Conservation (phyloP, 139 green algal genomes). For the Micractinium sp. region DNA sequence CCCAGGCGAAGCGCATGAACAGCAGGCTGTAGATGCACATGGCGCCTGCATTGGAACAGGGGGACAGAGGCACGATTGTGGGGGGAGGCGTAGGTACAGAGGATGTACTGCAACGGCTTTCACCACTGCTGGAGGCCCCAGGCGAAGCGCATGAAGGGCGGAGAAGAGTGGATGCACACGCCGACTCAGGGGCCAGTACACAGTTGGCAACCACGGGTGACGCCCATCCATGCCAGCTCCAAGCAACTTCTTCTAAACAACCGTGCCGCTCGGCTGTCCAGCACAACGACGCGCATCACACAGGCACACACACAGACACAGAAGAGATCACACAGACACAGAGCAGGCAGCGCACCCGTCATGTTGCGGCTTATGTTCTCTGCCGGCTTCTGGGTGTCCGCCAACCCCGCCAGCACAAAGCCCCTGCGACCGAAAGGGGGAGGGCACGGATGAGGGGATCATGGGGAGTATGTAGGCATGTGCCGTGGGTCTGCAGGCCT, state of each 20-base stretch:
- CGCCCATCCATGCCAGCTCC: too few relatives aligned
- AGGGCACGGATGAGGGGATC: background rate
- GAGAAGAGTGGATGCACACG: too few relatives aligned
- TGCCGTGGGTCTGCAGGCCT: background rate
- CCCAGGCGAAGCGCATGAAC: constrained; percentile 88
- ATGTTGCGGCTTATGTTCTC: constrained; percentile 78
- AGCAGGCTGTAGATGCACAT: constrained; percentile 76
- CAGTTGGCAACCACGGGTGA: too few relatives aligned
- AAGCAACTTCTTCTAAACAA: too few relatives aligned
- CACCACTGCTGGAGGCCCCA: too few relatives aligned
- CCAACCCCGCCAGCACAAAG: constrained; percentile 78
- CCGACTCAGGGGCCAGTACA: too few relatives aligned
- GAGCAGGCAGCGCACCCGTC: constrained; percentile 56
- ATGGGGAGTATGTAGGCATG: background rate
- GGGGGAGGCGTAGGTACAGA: too few relatives aligned
- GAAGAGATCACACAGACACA: background rate
- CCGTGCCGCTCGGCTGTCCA: background rate
- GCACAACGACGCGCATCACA: background rate
- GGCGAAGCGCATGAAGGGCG: too few relatives aligned
- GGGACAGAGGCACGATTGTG: too few relatives aligned
- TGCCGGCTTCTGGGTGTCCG: constrained; percentile 67
- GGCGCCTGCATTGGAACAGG: too few relatives aligned
- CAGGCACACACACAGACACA: background rate
- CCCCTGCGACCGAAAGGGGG: constrained; percentile 54
- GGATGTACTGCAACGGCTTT: too few relatives aligned